Conservation (phyloP, 2,329 filamentous ascomycete species). For the Fusarium kyushuense region DNA sequence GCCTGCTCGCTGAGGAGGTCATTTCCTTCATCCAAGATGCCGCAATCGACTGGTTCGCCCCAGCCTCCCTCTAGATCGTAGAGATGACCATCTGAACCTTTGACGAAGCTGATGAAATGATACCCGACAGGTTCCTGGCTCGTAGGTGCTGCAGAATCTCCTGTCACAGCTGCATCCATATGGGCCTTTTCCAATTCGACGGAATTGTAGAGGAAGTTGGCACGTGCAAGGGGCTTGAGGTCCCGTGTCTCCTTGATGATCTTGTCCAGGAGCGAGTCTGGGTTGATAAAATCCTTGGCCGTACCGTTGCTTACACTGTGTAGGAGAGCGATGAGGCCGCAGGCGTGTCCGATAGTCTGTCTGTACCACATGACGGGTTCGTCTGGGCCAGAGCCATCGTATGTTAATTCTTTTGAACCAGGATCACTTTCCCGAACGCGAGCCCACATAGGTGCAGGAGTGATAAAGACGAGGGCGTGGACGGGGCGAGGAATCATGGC, state of each 20-base stretch:
- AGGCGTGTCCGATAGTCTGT: constrained; percentile 86
- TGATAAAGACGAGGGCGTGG: constrained; percentile 82
- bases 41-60: constrained; percentile 79
- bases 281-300: constrained; percentile 65
- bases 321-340: constrained; percentile 81
- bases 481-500: constrained; percentile 78
- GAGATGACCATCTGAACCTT: constrained; percentile 70
- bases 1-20: constrained; percentile 76
- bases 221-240: constrained; percentile 70
- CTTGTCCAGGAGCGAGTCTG: constrained; percentile 66
- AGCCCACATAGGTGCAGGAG: constrained; percentile 69
- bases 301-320: constrained; percentile 79
- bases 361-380: constrained; percentile 86
- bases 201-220: constrained; percentile 77
- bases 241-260: constrained; percentile 72
- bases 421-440: constrained; percentile 50
- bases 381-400: constrained; percentile 51
- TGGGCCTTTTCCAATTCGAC: constrained; percentile 79
- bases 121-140: constrained; percentile 73
- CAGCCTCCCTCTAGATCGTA: constrained; percentile 85
- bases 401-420: constrained; percentile 46
- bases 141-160: constrained; percentile 74
- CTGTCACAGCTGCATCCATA: constrained; percentile 73
- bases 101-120: constrained; percentile 87
- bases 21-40: constrained; percentile 64